Evolutionary conservation across 305 asterid species (phyloP), one percentile per base, ranked within the genome.

Genomic region (Fraxinus velutina): DNA sequence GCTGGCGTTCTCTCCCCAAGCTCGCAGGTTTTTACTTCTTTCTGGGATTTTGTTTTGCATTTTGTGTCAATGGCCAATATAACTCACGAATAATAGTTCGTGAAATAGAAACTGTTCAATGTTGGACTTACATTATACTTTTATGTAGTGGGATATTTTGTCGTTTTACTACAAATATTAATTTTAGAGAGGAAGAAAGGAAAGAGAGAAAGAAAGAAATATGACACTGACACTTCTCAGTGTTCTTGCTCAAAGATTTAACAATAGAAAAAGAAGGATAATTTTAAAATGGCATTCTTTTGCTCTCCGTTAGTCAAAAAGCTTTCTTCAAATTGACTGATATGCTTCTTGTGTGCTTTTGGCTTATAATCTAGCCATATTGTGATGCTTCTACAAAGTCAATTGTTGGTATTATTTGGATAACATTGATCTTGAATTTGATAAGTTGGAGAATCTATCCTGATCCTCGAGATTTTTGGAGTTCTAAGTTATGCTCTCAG

Each of bases 1-100:
- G 97, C 91, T 94, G 98, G 98, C 90, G 97, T 60, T 87, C 92
- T 78, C 92, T 94, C 64, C 97, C 98, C 76, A 92, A 92, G 84
- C 93, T 86, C 78, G 98, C 98, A 86, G 98, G 98, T 93, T 36
- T 6, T 27, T 42, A 19, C 19, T 62, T 30, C 13, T 86, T 33
- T 12, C 8, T 55, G 0, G 6, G 13, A 12, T 70, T 30, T 13
- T 66, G 21, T 17, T 68, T 13, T 68, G 34, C 33, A 27, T 29
- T 10, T 68, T 22, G 12, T 60, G 24, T 21, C 7, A 60, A 60
- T 22, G 13, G 10, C 30, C 5, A 50, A 50, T 50, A n/a, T 4
- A 50, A 3, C 60, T 50, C 60, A 15, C 15, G 4, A 57, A 57
- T 57, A 19, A 17, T 19, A 57, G 50, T 19, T 73, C 2, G 15